phyloP scores from a whole-genome alignment of 371 early-diverging fungal species.

The Mucor saturninus region DNA sequence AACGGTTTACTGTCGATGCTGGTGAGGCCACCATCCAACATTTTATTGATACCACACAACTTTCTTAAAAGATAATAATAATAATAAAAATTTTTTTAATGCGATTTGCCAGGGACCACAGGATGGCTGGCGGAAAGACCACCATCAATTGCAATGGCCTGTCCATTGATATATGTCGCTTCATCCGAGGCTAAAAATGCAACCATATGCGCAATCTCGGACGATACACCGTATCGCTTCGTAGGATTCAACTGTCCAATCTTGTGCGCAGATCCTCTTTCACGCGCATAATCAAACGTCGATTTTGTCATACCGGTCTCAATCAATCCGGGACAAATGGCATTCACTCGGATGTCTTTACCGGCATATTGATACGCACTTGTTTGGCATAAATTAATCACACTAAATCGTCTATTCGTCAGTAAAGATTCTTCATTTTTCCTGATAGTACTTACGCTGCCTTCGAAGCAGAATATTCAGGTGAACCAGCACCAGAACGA shows the following conservation, averaged over 20 bases:
- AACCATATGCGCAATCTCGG: constrained; percentile 55
- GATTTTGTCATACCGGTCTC: constrained; percentile 62
- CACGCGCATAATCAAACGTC: constrained; percentile 57
- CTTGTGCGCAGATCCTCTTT: constrained; percentile 45
- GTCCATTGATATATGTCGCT: constrained; percentile 63
- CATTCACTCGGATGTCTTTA: constrained; percentile 61
- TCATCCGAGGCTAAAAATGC: constrained; percentile 62
- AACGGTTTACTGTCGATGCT: constrained; percentile 27
- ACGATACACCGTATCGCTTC: constrained; percentile 49
- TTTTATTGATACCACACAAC: constrained; percentile 43
- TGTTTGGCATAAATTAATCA: constrained; percentile 58
- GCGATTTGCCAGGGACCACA: constrained; percentile 42
- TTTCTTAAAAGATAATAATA: constrained; percentile 9
- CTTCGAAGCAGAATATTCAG: constrained; percentile 55
- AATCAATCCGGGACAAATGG: constrained; percentile 62
- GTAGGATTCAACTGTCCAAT: constrained; percentile 65
- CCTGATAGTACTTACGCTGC: constrained; percentile 38
- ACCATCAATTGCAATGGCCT: constrained; percentile 60
- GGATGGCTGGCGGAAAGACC: constrained; percentile 58
- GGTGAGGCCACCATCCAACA: constrained; percentile 52
- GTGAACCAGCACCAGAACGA: constrained; percentile 53
- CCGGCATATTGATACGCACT: constrained; percentile 52
- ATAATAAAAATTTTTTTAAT: constrained; percentile 15
- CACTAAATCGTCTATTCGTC: constrained; percentile 29
- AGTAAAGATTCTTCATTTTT: neutral